Percentiles rank a stretch among this genome's conserved stretches.
phyloP scores from a whole-genome alignment of 1,139 yeast genomes.

The Kurtzmaniella quercitrusa region DNA sequence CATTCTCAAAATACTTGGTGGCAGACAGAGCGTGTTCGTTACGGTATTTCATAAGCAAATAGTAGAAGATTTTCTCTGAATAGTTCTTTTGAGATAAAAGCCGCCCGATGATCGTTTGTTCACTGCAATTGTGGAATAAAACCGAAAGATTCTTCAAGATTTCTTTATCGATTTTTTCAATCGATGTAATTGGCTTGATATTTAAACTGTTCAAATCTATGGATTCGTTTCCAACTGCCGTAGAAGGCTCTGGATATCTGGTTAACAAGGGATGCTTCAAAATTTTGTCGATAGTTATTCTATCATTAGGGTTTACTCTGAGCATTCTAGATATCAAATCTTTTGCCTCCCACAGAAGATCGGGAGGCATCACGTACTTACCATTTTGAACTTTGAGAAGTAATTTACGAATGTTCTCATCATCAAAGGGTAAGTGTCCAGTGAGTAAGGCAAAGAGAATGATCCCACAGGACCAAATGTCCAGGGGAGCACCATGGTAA shows the following conservation, averaged over 20 bases:
- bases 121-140: constrained; percentile 83
- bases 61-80: constrained; percentile 88
- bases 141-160: constrained; percentile 82
- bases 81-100: constrained; percentile 58
- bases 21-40: constrained; percentile 54
- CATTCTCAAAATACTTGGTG: constrained; percentile 16
- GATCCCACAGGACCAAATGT: constrained; percentile 98
- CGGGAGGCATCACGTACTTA: constrained; percentile 75
- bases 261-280: constrained; percentile 72
- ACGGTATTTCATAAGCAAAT: constrained; percentile 75
- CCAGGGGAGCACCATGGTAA: constrained; percentile 96
- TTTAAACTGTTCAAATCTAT: constrained; percentile 26
- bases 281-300: constrained; percentile 74
- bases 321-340: constrained; percentile 83
- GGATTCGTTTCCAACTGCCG: constrained; percentile 9
- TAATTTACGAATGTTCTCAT: constrained; percentile 84
- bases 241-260: constrained; percentile 56
- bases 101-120: constrained; percentile 53
- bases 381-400: constrained; percentile 91
- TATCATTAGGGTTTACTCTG: constrained; percentile 68
- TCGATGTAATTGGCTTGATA: constrained; percentile 46
- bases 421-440: constrained; percentile 95
- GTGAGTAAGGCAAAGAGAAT: constrained; percentile 88
- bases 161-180: constrained; percentile 68
- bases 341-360: constrained; percentile 75